Conservation (phyloP, 2,329 filamentous ascomycete species). For the Epicoccum sorghinum region DNA sequence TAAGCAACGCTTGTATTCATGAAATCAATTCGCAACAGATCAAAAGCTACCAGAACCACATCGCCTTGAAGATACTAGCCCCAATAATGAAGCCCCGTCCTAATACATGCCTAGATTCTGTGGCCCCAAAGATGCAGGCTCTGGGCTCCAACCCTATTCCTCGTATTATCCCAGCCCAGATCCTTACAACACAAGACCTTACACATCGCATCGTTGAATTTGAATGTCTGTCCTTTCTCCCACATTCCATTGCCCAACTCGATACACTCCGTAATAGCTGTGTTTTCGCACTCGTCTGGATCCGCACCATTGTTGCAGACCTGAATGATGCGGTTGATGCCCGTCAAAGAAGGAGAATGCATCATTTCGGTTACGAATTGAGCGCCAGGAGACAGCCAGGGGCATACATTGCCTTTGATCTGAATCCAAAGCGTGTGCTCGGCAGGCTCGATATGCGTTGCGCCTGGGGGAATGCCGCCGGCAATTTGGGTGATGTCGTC, state of each 20-base stretch:
- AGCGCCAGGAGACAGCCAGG: slow-evolving; percentile 37
- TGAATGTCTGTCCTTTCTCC: slow-evolving; percentile 45
- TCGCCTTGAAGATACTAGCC: not conserved
- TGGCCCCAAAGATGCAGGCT: slow-evolving; percentile 41
- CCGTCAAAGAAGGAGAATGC: slow-evolving; percentile 28
- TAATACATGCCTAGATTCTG: slow-evolving; percentile 19
- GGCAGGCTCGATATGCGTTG: slow-evolving; percentile 32
- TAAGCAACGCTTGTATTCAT: too few species aligned
- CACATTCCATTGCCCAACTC: slow-evolving; percentile 43
- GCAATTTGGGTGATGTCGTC: slow-evolving; percentile 32
- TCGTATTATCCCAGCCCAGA: slow-evolving; percentile 41
- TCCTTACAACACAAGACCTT: slow-evolving; percentile 41
- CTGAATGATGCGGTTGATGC: slow-evolving; percentile 39
- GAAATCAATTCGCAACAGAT: too few species aligned
- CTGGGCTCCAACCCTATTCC: slow-evolving; percentile 34
- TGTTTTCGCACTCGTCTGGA: slow-evolving; percentile 33
- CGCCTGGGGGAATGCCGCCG: slow-evolving; percentile 36
- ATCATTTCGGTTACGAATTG: slow-evolving; percentile 35
- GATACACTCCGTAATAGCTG: slow-evolving; percentile 42
- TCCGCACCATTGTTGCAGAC: slow-evolving; percentile 31
- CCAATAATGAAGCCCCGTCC: not conserved
- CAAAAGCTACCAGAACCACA: too few species aligned
- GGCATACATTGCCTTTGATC: slow-evolving; percentile 37
- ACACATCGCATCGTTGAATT: slow-evolving; percentile 37
- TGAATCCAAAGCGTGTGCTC: slow-evolving; percentile 36